Conservation (phyloP, 768 basidiomycete genomes). For the Hygrocybe punicea region DNA sequence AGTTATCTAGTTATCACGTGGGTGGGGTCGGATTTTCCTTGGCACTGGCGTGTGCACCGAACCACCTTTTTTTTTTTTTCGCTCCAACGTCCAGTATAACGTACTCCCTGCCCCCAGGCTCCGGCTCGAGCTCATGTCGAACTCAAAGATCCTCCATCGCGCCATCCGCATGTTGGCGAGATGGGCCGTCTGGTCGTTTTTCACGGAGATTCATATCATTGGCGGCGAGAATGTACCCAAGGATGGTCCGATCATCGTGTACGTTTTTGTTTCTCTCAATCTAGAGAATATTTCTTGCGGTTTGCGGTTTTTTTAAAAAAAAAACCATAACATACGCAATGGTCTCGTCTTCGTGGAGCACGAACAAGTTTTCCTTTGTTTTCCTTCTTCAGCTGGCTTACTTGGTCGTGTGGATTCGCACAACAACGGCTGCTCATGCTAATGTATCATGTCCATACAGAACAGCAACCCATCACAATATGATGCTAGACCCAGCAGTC, state of each 20-base stretch:
- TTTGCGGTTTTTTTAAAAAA: background rate
- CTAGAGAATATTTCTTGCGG: background rate
- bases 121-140: slow-evolving; percentile 22
- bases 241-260: slow-evolving; percentile 92
- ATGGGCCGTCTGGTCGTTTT: slow-evolving; percentile 81
- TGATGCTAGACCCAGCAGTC: slow-evolving; percentile 86
- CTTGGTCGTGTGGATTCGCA: too few relatives aligned
- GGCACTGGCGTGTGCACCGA: too few relatives aligned
- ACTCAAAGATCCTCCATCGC: slow-evolving; percentile 56
- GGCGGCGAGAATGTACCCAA: slow-evolving; percentile 85
- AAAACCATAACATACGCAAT: too few relatives aligned
- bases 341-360: too few relatives aligned
- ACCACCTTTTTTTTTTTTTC: too few relatives aligned
- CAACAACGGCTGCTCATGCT: too few relatives aligned
- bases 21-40: too few relatives aligned
- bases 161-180: slow-evolving; percentile 67
- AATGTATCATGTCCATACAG: slow-evolving; percentile 34
- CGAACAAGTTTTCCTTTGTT: too few relatives aligned
- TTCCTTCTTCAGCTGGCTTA: too few relatives aligned
- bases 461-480: slow-evolving; percentile 87
- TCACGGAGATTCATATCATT: slow-evolving; percentile 80
- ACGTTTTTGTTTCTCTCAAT: slow-evolving; percentile 32
- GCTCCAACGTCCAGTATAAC: too few relatives aligned
- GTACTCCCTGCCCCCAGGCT: background rate
- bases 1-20: too few relatives aligned